Conservation (phyloP, 768 basidiomycete genomes). For the Boletus pseudo-olivaceus region DNA sequence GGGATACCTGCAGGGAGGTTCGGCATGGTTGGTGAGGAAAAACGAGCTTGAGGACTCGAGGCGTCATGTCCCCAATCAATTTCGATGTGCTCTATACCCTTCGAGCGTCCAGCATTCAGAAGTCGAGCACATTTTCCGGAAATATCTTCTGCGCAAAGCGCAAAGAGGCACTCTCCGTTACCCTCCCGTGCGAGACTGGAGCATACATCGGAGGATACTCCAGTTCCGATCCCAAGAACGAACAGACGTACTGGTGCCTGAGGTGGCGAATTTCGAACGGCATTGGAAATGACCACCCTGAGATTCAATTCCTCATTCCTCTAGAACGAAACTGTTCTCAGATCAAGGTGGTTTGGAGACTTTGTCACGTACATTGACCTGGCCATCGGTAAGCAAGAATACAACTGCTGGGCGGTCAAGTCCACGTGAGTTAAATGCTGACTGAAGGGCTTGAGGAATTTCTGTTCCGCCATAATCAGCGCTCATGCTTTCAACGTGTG, state of each 20-base stretch:
- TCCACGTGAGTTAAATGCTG: conserved; percentile 36
- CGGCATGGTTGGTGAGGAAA: conserved; percentile 16
- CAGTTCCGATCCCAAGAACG: conserved; percentile 53
- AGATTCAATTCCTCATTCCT: conserved; percentile 15
- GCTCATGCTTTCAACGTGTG: conserved; percentile 37
- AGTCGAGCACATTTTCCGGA: conserved; percentile 46
- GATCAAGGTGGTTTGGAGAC: not conserved
- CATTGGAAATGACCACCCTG: conserved; percentile 20
- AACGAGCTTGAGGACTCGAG: not conserved
- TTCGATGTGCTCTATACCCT: conserved; percentile 41
- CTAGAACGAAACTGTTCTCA: conserved; percentile 3
- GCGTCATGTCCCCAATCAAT: conserved; percentile 47
- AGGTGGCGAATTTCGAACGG: conserved; percentile 30
- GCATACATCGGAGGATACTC: conserved; percentile 48
- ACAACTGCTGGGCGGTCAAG: conserved; percentile 41
- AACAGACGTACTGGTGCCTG: conserved; percentile 47
- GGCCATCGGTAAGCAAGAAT: conserved; percentile 60
- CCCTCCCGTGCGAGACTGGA: conserved; percentile 54
- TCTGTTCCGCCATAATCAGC: conserved; percentile 53
- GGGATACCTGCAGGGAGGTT: conserved; percentile 8
- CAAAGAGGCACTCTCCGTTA: conserved; percentile 47
- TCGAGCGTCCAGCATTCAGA: conserved; percentile 48
- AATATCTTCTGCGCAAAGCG: conserved; percentile 44
- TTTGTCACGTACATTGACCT: conserved; percentile 29
- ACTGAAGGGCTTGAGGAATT: conserved; percentile 38